Conservation (phyloP, 176 grass and related monocot species). For the Aegilops speltoides region DNA sequence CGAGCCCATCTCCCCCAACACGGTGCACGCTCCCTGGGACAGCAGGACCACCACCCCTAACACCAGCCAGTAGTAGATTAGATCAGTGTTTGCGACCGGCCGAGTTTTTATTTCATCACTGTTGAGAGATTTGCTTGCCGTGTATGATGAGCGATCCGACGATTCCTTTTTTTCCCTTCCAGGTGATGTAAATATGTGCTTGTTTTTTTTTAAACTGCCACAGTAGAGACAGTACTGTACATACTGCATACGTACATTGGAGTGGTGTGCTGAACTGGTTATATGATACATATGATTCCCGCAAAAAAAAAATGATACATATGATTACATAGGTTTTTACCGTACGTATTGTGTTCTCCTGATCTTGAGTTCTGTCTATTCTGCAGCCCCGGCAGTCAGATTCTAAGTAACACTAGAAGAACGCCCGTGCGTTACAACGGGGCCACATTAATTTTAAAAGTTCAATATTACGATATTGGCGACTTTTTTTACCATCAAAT, state of each 20-base stretch:
- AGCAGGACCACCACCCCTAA: slow-evolving; percentile 69
- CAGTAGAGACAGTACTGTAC: slow-evolving; percentile 16
- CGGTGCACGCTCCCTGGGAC: slow-evolving; percentile 58
- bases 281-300: not conserved
- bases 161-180: slow-evolving; percentile 2
- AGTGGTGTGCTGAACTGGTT: not conserved
- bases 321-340: not conserved
- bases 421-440: too few relatives aligned
- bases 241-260: not conserved
- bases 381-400: not conserved
- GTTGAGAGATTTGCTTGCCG: not conserved
- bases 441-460: too few relatives aligned
- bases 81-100: not conserved
- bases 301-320: too few relatives aligned
- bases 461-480: too few relatives aligned
- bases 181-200: slow-evolving; percentile 37
- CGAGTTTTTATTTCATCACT: not conserved
- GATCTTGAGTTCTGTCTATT: not conserved
- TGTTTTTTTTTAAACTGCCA: slow-evolving; percentile 18
- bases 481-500: too few relatives aligned
- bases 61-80: slow-evolving; percentile 40
- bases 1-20: slow-evolving; percentile 47
- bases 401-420: not conserved
- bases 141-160: not conserved
- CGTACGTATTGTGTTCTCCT: not conserved